A percentile compares a stretch with the other conserved stretches of the same genome.
Conservation (phyloP, 179 eudicot species). For the Monotropa hypopitys region DNA sequence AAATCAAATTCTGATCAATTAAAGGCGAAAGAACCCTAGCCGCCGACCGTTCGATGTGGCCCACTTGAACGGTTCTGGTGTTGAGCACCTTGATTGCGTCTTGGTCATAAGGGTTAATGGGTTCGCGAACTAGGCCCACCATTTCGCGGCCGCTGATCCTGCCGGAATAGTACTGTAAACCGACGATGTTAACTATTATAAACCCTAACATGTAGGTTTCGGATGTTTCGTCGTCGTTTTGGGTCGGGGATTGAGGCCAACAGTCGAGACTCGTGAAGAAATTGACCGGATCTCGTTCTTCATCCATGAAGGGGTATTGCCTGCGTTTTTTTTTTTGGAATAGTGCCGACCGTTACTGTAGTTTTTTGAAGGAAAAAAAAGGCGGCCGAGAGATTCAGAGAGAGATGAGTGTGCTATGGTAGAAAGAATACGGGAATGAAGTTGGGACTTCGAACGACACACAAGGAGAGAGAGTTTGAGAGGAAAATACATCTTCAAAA, state of each 20-base stretch:
- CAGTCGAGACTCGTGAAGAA: conserved; percentile 14
- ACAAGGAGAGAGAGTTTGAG: too few species aligned
- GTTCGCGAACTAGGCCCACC: conserved; percentile 74
- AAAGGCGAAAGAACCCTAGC: conserved; percentile 61
- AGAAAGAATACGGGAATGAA: too few species aligned
- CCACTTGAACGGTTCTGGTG: conserved; percentile 51
- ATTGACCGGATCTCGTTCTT: conserved; percentile 11
- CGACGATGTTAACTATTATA: conserved; percentile 60
- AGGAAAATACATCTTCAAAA: too few species aligned
- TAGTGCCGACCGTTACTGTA: neutral
- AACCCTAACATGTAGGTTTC: conserved; percentile 61
- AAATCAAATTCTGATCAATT: conserved; percentile 29
- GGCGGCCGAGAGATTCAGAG: too few species aligned
- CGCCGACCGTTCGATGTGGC: conserved; percentile 47
- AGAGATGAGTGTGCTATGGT: too few species aligned
- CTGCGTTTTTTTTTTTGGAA: neutral
- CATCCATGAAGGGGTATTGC: conserved; percentile 8
- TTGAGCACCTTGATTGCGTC: conserved; percentile 77
- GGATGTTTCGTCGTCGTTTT: conserved; percentile 12
- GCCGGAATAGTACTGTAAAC: conserved; percentile 50
- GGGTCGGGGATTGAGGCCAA: conserved; percentile 7
- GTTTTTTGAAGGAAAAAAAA: neutral
- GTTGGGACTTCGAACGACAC: too few species aligned
- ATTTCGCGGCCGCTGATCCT: conserved; percentile 55
- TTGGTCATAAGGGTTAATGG: conserved; percentile 40